Conservation (phyloP, 2,329 filamentous ascomycete genomes). For the Phialophora chinensis region DNA sequence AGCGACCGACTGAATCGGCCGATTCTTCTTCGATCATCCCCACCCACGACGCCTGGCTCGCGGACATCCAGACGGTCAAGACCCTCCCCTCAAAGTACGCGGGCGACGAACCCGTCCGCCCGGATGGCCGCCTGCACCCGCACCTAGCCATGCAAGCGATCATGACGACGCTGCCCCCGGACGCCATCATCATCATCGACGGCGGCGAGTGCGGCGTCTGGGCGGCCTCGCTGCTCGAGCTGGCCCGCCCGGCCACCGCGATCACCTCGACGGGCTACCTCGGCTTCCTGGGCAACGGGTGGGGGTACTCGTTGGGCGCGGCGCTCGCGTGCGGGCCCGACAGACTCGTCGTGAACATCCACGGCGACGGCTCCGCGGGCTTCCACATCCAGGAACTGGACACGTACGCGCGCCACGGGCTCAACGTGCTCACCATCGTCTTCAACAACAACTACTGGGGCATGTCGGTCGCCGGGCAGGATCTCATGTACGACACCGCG, state of each 20-base stretch:
- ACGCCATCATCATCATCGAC: slow-evolving; percentile 50
- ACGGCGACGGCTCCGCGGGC: slow-evolving; percentile 54
- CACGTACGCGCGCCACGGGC: slow-evolving; percentile 50
- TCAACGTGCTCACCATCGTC: slow-evolving; percentile 52
- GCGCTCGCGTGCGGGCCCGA: slow-evolving; percentile 48
- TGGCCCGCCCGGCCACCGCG: slow-evolving; percentile 35
- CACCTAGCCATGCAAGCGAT: slow-evolving; percentile 51
- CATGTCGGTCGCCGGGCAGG: slow-evolving; percentile 54
- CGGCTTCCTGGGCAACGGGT: slow-evolving; percentile 56
- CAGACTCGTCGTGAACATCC: slow-evolving; percentile 51
- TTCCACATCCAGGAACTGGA: slow-evolving; percentile 56
- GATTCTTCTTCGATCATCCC: slow-evolving; percentile 7
- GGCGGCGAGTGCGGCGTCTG: slow-evolving; percentile 50
- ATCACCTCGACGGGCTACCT: slow-evolving; percentile 46
- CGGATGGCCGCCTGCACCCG: slow-evolving; percentile 47
- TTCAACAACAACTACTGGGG: slow-evolving; percentile 56
- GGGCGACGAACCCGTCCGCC: slow-evolving; percentile 40
- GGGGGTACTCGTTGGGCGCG: slow-evolving; percentile 53
- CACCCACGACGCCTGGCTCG: slow-evolving; percentile 28
- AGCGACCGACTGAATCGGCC: slow-evolving; percentile 10
- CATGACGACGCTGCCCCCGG: slow-evolving; percentile 46
- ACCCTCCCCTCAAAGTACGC: slow-evolving; percentile 37
- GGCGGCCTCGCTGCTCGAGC: slow-evolving; percentile 41
- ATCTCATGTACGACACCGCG: slow-evolving; percentile 49
- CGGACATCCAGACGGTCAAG: slow-evolving; percentile 32